phyloP scores from a whole-genome alignment of 176 grass and related monocot genomes.

The Ananas comosus region DNA sequence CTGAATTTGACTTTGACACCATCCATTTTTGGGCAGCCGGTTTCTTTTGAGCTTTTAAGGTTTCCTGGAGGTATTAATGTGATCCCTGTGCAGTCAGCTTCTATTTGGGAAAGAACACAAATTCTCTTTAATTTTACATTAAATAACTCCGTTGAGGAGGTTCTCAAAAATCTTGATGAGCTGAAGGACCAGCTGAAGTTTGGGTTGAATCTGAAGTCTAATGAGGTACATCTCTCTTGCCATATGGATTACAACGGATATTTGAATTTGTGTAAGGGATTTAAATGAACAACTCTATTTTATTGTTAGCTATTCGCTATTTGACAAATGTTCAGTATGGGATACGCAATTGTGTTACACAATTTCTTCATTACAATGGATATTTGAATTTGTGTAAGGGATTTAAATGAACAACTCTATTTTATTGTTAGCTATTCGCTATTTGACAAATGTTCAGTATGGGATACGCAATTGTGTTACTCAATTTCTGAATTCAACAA shows the following conservation, averaged over 20 bases:
- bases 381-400: not conserved
- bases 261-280: not conserved
- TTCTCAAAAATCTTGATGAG: conserved; percentile 55
- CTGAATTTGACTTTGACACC: conserved; percentile 56
- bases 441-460: no score
- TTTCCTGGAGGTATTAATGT: conserved; percentile 75
- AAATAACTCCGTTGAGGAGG: conserved; percentile 48
- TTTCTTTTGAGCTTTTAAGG: conserved; percentile 45
- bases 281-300: no score
- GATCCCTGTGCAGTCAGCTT: conserved; percentile 50
- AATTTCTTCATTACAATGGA: no score
- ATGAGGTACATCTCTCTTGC: not conserved
- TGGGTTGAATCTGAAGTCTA: conserved; percentile 60
- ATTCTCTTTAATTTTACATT: conserved; percentile 61
- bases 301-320: no score
- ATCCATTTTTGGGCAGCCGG: conserved; percentile 54
- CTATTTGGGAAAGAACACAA: conserved; percentile 39
- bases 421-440: no score
- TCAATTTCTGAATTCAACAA: no score
- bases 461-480: no score
- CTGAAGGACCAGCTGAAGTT: conserved; percentile 57
- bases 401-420: no score
- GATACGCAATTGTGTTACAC: no score
- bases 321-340: no score
- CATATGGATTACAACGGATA: not conserved